Evolutionary conservation across 441 rosid genomes (phyloP).

Genomic region (Pelargonium myrrhifolium): DNA sequence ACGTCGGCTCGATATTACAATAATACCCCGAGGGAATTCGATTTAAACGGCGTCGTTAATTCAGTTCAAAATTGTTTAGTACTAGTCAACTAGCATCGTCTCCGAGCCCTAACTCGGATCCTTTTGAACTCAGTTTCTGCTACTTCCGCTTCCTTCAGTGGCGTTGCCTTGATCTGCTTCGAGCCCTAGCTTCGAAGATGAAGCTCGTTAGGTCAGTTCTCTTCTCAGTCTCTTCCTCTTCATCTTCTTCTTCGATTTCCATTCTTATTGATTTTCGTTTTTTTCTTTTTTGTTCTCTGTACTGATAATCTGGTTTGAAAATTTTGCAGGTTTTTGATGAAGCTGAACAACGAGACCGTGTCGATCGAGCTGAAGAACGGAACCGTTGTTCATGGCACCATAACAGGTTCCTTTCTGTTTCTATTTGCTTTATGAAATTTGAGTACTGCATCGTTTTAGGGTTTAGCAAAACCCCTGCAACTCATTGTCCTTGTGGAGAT

Average conservation of each 20-base stretch:
- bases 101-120: conserved; percentile 3
- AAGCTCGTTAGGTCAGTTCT: conserved; percentile 8
- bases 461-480: conserved; percentile 19
- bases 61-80: not conserved
- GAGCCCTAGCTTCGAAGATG: conserved; percentile 8
- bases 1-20: not conserved
- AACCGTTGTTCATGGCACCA: conserved; percentile 84
- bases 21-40: not conserved
- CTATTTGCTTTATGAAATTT: not conserved
- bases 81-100: not conserved
- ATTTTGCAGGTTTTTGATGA: conserved; percentile 83
- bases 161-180: not conserved
- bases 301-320: not conserved
- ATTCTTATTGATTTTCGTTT: not conserved
- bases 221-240: not conserved
- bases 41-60: not conserved
- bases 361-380: conserved; percentile 96
- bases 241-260: not conserved
- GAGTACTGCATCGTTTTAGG: conserved; percentile 12
- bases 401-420: conserved; percentile 49
- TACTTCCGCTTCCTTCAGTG: conserved; percentile 2
- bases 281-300: not conserved
- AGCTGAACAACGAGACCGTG: conserved; percentile 93
- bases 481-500: no score
- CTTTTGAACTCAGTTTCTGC: not conserved